Conservation (phyloP, 148 eudicot species). For the Polygonum maritimum region DNA sequence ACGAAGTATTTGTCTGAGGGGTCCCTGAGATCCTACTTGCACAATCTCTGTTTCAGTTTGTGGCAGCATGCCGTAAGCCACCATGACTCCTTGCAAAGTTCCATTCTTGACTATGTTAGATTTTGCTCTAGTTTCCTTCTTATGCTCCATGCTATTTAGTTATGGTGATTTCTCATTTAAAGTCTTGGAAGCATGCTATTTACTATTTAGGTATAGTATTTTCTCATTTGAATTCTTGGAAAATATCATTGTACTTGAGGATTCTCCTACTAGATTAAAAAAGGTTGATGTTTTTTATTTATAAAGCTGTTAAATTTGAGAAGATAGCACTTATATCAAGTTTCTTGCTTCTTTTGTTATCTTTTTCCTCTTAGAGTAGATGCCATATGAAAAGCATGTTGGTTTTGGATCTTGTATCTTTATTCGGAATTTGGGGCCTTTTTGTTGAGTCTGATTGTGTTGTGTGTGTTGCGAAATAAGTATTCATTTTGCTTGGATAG, state of each 20-base stretch:
- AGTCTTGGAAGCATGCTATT: neutral
- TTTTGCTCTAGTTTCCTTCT: neutral
- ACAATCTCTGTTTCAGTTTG: no score
- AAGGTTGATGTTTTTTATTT: neutral
- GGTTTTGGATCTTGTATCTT: neutral
- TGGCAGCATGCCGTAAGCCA: no score
- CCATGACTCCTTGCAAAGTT: neutral
- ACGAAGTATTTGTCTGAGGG: slow-evolving; percentile 85
- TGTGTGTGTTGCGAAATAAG: neutral
- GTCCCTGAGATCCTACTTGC: slow-evolving; percentile 76
- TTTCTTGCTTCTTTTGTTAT: neutral
- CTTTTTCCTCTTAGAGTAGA: neutral
- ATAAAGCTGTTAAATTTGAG: neutral
- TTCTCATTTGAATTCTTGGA: neutral
- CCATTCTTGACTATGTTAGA: neutral
- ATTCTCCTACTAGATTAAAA: neutral
- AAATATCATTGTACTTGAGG: neutral
- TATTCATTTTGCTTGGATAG: neutral
- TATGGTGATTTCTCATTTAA: neutral
- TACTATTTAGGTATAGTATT: neutral
- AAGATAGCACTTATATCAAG: neutral
- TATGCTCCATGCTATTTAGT: neutral
- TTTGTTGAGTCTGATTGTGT: slow-evolving; percentile 4
- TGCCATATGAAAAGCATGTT: neutral
- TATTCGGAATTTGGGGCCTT: neutral